Conservation (phyloP, 2,329 filamentous ascomycete species). For the Pezicula rhizophila region DNA sequence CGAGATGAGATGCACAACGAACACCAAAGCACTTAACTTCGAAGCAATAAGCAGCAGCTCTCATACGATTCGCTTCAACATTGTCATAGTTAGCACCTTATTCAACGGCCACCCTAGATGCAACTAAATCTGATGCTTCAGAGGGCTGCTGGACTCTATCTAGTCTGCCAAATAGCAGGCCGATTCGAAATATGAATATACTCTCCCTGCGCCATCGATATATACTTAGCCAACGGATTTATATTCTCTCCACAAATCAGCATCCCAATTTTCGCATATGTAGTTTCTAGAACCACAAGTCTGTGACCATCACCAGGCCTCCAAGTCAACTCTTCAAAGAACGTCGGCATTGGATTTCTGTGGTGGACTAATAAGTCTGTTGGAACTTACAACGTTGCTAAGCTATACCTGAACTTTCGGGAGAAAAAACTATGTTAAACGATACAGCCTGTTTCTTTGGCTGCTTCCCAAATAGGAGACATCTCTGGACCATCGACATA, state of each 20-base stretch:
- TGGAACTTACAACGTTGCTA: constrained; percentile 46
- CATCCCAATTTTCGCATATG: constrained; percentile 39
- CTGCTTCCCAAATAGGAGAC: constrained; percentile 31
- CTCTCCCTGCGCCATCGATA: constrained; percentile 47
- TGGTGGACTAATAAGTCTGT: constrained; percentile 41
- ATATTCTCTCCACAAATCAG: constrained; percentile 54
- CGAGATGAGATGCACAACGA: constrained; percentile 39
- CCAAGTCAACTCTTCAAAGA: constrained; percentile 52
- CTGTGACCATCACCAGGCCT: constrained; percentile 45
- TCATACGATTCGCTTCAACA: constrained; percentile 43
- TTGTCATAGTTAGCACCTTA: constrained; percentile 43
- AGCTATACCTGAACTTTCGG: constrained; percentile 37
- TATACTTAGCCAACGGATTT: constrained; percentile 47
- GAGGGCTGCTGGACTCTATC: constrained; percentile 7
- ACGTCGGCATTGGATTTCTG: constrained; percentile 48
- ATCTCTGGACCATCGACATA: constrained; percentile 42
- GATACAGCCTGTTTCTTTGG: constrained; percentile 31
- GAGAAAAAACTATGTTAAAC: constrained; percentile 45
- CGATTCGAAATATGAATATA: constrained; percentile 50
- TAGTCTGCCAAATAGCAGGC: constrained; percentile 49
- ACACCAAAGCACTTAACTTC: constrained; percentile 52
- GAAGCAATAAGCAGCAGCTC: constrained; percentile 50
- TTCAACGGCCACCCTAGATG: background rate
- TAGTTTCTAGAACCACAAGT: constrained; percentile 38
- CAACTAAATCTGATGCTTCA: background rate